A percentile compares a stretch with the other conserved stretches of the same genome.
phyloP scores from a whole-genome alignment of 495 filamentous ascomycete genomes.

The Cairneyella variabilis region DNA sequence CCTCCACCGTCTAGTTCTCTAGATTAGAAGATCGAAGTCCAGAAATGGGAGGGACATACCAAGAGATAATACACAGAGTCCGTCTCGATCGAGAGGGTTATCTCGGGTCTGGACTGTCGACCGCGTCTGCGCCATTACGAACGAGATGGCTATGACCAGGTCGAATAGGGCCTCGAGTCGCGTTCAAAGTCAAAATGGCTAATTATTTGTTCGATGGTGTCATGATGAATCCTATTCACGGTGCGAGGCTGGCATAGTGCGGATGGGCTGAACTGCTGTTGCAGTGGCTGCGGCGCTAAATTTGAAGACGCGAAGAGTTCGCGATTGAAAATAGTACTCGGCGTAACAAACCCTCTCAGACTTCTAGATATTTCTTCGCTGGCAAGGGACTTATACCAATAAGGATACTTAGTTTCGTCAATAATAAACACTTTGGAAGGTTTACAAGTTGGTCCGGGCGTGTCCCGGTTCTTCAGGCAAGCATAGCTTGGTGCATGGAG shows the following conservation, averaged over 20 bases:
- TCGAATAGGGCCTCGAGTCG: not conserved
- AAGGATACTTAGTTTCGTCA: too few species aligned
- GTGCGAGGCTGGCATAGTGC: not conserved
- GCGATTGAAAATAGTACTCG: not conserved
- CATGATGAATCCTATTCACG: not conserved
- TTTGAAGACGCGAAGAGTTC: not conserved
- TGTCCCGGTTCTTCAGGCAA: too few species aligned
- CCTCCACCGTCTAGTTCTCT: constrained; percentile 6
- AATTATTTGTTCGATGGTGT: not conserved
- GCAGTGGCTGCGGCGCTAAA: not conserved
- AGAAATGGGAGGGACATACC: not conserved
- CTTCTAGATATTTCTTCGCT: too few species aligned
- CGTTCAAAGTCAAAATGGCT: not conserved
- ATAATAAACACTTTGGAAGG: too few species aligned
- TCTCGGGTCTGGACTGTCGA: constrained; percentile 4
- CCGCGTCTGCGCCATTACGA: constrained; percentile 3
- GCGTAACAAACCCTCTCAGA: too few species aligned
- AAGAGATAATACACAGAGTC: constrained; percentile 14
- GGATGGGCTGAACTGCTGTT: not conserved
- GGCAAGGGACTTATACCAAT: too few species aligned
- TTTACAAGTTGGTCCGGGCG: too few species aligned
- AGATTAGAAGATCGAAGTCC: constrained; percentile 5
- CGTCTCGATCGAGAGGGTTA: constrained; percentile 8
- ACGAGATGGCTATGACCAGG: too few species aligned
- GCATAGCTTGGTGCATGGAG: too few species aligned